Evolutionary conservation across 2,329 filamentous ascomycete species (phyloP).

Genomic region (Gyromitra esculenta): DNA sequence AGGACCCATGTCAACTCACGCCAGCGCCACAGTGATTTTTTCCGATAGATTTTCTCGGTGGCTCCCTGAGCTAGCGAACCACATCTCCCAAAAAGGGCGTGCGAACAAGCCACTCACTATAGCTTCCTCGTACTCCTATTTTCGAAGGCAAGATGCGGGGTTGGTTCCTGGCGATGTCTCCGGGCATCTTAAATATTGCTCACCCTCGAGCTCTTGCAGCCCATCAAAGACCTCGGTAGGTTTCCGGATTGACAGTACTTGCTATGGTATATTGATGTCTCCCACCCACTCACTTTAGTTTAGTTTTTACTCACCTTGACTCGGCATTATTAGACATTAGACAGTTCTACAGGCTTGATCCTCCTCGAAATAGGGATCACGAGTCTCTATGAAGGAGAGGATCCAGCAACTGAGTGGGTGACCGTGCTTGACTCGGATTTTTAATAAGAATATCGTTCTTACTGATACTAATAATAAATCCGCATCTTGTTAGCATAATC

Average conservation of each 20-base stretch:
- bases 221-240: neutral
- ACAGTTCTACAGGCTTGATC: neutral
- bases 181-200: neutral
- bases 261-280: neutral
- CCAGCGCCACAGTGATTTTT: too few relatives aligned
- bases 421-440: too few relatives aligned
- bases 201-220: too few relatives aligned
- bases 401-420: slow-evolving; percentile 1
- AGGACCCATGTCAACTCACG: too few relatives aligned
- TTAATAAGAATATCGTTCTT: too few relatives aligned
- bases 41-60: too few relatives aligned
- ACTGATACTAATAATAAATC: neutral
- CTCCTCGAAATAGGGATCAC: neutral
- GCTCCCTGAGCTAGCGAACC: too few relatives aligned
- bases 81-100: too few relatives aligned
- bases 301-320: neutral
- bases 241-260: neutral
- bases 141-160: too few relatives aligned
- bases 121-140: too few relatives aligned
- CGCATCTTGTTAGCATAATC: slow-evolving; percentile 8
- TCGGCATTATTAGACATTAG: neutral
- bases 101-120: too few relatives aligned
- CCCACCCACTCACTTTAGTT: neutral
- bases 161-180: neutral
- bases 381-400: neutral